Evolutionary conservation across 805 yeast species (phyloP).

Genomic region (Maudiozyma bulderi): DNA sequence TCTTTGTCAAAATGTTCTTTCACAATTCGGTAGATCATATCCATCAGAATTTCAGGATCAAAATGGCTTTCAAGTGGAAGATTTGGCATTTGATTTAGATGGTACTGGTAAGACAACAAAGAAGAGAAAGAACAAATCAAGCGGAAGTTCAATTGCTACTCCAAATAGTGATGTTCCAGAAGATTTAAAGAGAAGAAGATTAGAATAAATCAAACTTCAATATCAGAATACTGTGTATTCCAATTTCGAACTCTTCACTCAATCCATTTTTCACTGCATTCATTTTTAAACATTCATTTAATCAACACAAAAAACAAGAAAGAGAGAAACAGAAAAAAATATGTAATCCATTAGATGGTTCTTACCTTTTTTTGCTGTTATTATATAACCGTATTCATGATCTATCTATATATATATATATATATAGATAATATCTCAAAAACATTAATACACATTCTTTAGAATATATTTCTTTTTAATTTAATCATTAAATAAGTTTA

Average conservation of each 20-base stretch:
- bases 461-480: neutral
- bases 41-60: slow-evolving; percentile 27
- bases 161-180: slow-evolving; percentile 27
- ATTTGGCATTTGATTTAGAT: slow-evolving; percentile 29
- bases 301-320: no score
- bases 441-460: neutral
- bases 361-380: no score
- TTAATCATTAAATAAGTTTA: slow-evolving; percentile 26
- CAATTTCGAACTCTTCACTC: neutral
- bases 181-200: slow-evolving; percentile 26
- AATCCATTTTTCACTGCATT: neutral
- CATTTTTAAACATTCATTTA: no score
- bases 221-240: neutral
- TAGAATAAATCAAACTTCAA: slow-evolving; percentile 13
- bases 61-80: slow-evolving; percentile 25
- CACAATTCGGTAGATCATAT: slow-evolving; percentile 26
- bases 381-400: no score
- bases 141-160: slow-evolving; percentile 29
- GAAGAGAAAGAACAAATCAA: slow-evolving; percentile 25
- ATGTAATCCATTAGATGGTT: no score
- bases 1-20: slow-evolving; percentile 21
- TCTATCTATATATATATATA: no score
- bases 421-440: no score
- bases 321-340: no score
- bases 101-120: slow-evolving; percentile 24